These are phyloP conservation scores for Rhizopus arrhizus DNA, from an alignment of 371 early-diverging fungal species.

Conservation along the genomic window DNA sequence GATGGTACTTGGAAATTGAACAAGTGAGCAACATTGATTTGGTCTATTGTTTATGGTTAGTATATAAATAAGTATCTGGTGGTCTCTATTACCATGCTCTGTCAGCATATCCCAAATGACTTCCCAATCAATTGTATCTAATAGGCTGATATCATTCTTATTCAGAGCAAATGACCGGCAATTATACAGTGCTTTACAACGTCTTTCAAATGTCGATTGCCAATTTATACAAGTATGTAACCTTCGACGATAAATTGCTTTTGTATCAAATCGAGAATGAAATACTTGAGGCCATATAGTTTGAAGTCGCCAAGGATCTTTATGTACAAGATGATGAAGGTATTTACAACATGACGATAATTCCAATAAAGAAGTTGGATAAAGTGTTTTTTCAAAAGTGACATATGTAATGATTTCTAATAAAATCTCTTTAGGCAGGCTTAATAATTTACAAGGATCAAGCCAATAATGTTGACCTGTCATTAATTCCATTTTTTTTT, in stretches of 20 bases:
- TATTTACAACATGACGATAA: constrained; percentile 41
- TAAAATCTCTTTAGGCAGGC: constrained; percentile 45
- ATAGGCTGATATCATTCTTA: constrained; percentile 15
- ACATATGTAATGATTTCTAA: constrained; percentile 37
- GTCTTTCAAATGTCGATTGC: constrained; percentile 30
- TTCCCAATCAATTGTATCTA: constrained; percentile 45
- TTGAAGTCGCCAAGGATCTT: constrained; percentile 34
- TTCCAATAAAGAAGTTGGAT: constrained; percentile 37
- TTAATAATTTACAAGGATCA: constrained; percentile 25
- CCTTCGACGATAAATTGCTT: constrained; percentile 43
- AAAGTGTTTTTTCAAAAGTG: constrained; percentile 19
- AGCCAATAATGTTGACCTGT: constrained; percentile 24
- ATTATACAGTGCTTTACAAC: constrained; percentile 36
- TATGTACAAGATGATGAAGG: constrained; percentile 39
- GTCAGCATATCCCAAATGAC: constrained; percentile 51
- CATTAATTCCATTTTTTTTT: constrained; percentile 15
- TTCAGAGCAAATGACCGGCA: constrained; percentile 28
- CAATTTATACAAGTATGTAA: constrained; percentile 34
- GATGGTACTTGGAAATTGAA: constrained; percentile 33
- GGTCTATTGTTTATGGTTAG: constrained; percentile 25
- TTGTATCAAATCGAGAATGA: constrained; percentile 42
- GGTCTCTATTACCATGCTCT: constrained; percentile 42
- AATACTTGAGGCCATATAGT: constrained; percentile 48
- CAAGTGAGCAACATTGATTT: constrained; percentile 40
- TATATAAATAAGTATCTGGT: background rate